phyloP scores from a whole-genome alignment of 2,329 filamentous ascomycete species.

The Paraphaeosphaeria minitans region DNA sequence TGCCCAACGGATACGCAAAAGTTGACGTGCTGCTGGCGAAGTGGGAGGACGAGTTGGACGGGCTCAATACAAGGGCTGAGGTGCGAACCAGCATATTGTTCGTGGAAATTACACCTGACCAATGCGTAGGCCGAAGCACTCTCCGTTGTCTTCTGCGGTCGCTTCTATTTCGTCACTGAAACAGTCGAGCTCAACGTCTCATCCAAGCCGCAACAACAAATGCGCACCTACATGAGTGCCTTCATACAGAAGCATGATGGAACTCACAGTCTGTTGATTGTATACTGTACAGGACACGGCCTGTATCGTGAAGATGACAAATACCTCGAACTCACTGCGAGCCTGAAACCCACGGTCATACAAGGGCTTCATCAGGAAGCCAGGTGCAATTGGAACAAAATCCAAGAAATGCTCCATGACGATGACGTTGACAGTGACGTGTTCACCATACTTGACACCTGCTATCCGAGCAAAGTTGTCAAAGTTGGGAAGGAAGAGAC shows the following conservation, averaged over 20 bases:
- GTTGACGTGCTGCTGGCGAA: constrained; percentile 46
- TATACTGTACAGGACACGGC: constrained; percentile 50
- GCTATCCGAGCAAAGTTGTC: constrained; percentile 28
- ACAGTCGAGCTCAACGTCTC: constrained; percentile 40
- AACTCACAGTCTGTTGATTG: constrained; percentile 40
- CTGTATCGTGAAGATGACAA: constrained; percentile 28
- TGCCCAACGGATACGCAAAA: constrained; percentile 39
- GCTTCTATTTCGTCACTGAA: constrained; percentile 38
- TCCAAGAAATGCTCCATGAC: constrained; percentile 34
- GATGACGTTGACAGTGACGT: constrained; percentile 42
- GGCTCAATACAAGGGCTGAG: constrained; percentile 41
- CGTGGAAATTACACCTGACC: background rate
- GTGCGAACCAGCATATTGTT: constrained; percentile 19
- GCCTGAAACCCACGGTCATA: constrained; percentile 15
- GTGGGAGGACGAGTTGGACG: constrained; percentile 43
- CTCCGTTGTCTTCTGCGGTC: constrained; percentile 30
- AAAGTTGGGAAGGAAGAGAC: constrained; percentile 10
- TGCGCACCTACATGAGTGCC: constrained; percentile 30
- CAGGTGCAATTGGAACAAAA: constrained; percentile 43
- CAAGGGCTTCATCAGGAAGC: constrained; percentile 32
- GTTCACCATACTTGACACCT: constrained; percentile 47
- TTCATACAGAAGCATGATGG: constrained; percentile 40
- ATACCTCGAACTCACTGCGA: constrained; percentile 34
- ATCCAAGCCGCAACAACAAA: constrained; percentile 42
- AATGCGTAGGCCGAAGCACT: constrained; percentile 36